Percentiles rank a stretch among this genome's conserved stretches.
Conservation (phyloP, 768 basidiomycete genomes). For the Tylopilus balloui region DNA sequence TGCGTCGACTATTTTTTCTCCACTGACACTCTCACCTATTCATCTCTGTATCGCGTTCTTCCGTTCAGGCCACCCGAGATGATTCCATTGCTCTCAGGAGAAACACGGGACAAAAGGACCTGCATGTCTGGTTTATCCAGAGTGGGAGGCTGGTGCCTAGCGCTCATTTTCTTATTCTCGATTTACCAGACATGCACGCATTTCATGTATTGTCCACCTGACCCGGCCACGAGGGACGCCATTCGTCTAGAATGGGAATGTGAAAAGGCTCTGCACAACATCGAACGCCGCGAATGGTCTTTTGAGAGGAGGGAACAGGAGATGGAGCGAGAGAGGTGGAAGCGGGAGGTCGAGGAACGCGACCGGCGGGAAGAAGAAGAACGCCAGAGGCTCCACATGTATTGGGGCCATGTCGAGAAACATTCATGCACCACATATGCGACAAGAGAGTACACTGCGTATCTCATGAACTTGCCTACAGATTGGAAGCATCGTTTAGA, state of each 20-base stretch:
- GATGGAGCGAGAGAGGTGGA: slow-evolving; percentile 9
- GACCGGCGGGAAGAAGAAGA: slow-evolving; percentile 21
- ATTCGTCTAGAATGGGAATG: slow-evolving; percentile 7
- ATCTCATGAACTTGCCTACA: slow-evolving; percentile 26
- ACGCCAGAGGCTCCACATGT: slow-evolving; percentile 22
- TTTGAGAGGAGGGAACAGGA: slow-evolving; percentile 2
- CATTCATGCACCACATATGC: slow-evolving; percentile 27
- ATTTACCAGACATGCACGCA: background rate
- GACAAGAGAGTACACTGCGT: slow-evolving; percentile 29
- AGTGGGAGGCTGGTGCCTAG: background rate
- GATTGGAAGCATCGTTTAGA: slow-evolving; percentile 16
- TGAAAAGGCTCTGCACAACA: slow-evolving; percentile 1
- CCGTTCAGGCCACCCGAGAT: background rate
- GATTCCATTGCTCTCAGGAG: background rate
- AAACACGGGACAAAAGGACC: background rate
- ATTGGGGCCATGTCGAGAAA: slow-evolving; percentile 15
- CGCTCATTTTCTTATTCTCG: background rate
- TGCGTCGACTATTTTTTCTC: background rate
- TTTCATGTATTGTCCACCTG: slow-evolving; percentile 2
- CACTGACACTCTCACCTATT: background rate
- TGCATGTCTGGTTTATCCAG: too few relatives aligned
- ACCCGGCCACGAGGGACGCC: background rate
- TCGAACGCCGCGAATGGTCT: background rate
- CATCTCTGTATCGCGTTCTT: background rate
- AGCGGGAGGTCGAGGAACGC: slow-evolving; percentile 14